Evolutionary conservation across 2,329 filamentous ascomycete species (phyloP), one percentile per base, ranked within the genome.

Genomic region (Zasmidium cellare): DNA sequence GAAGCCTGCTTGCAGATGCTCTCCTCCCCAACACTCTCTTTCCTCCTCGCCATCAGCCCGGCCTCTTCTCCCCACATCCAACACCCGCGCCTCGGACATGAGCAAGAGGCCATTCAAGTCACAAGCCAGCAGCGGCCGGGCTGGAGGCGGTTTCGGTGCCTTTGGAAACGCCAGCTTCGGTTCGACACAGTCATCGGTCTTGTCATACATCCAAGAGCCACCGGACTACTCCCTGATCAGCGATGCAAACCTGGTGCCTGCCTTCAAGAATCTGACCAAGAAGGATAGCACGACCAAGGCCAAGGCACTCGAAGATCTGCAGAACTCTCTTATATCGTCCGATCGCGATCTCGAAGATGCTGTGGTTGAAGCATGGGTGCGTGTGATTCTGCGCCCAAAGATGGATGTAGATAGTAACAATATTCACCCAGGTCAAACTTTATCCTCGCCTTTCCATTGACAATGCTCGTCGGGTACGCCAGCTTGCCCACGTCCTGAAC

Each of bases 371-470:
- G 89, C 90, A 69, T 97, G 93, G 93, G 90, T 93, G 78, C 67
- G 83, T 82, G 5, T 53, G 41, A 7, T 41, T 28, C n/a, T 3
- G 31, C 60, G 60, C 18, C 1, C 9, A 7, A n/a, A 6, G n/a
- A 9, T 62, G 56, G 51, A 19, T 46, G 66, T 74, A 72, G 58
- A 68, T 71, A 68, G 63, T 67, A 61, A 66, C 55, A 66, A 72
- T 56, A 61, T 53, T 55, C 60, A 28, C 65, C 64, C 75, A 96
- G 91, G 84, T 90, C 64, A 88, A 89, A 79, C 77, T 96, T 57
- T 99, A 96, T 72, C 91, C 94, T 53, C 89, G 92, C 59, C 84
- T 88, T 35, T 94, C 93, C 18, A 96, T 97, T 76, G 93, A 97
- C 73, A 91, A 90, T 71, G 87, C 90, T 48, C 88, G 92, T 50